Conservation (phyloP, 2,329 filamentous ascomycete species). For the Xylariaceae sp. region DNA sequence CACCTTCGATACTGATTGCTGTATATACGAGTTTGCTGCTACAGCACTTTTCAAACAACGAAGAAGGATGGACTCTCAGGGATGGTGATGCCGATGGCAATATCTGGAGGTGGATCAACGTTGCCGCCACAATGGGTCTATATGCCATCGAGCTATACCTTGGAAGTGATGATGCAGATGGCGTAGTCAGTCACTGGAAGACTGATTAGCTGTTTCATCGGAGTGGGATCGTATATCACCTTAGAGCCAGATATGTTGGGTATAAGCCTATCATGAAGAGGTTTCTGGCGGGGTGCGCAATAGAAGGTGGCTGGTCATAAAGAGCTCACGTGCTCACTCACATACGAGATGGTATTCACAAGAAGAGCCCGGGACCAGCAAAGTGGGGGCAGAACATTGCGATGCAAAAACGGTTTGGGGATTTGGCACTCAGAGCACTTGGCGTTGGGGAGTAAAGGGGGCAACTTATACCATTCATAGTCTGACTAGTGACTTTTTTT, state of each 20-base stretch:
- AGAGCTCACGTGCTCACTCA: too few species aligned
- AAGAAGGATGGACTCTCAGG: slow-evolving; percentile 77
- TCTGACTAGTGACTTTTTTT: slow-evolving; percentile 25
- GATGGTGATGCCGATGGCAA: slow-evolving; percentile 80
- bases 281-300: too few species aligned
- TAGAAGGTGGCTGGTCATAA: too few species aligned
- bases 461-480: slow-evolving; percentile 33
- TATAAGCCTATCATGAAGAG: too few species aligned
- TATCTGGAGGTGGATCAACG: slow-evolving; percentile 89
- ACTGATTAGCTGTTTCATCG: slow-evolving; percentile 67
- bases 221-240: too few species aligned
- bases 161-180: slow-evolving; percentile 75
- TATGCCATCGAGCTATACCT: slow-evolving; percentile 90
- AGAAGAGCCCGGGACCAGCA: slow-evolving; percentile 5
- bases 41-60: slow-evolving; percentile 84
- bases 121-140: slow-evolving; percentile 80
- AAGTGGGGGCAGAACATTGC: slow-evolving; percentile 19
- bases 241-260: too few species aligned
- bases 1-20: slow-evolving; percentile 87
- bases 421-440: slow-evolving; percentile 29
- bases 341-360: too few species aligned
- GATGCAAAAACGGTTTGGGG: slow-evolving; percentile 21
- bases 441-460: slow-evolving; percentile 32
- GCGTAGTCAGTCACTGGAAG: slow-evolving; percentile 84
- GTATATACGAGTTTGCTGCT: slow-evolving; percentile 94